These are phyloP conservation scores for Bacterosira constricta DNA, from an alignment of 108 stramenopile species.

Conservation along the genomic window DNA sequence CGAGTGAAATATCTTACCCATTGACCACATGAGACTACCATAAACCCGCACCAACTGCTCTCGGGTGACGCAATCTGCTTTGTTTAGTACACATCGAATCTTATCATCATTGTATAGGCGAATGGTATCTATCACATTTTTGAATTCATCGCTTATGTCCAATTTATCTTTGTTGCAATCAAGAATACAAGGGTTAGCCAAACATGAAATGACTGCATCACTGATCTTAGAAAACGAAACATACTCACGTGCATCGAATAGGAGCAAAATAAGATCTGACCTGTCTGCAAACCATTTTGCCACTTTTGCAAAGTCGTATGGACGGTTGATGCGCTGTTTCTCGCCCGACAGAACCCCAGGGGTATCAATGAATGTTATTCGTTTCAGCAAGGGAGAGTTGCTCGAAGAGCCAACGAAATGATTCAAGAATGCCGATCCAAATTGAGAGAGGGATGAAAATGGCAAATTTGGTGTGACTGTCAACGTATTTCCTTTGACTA, in stretches of 20 bases:
- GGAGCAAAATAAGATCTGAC: slow-evolving; percentile 79
- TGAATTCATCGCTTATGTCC: slow-evolving; percentile 87
- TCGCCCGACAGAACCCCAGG: slow-evolving; percentile 89
- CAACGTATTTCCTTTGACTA: slow-evolving; percentile 84
- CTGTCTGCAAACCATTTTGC: slow-evolving; percentile 79
- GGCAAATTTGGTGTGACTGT: slow-evolving; percentile 81
- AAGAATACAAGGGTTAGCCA: too few relatives aligned
- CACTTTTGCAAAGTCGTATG: slow-evolving; percentile 68
- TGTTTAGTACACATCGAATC: slow-evolving; percentile 84
- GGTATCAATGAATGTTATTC: slow-evolving; percentile 84
- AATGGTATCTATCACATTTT: slow-evolving; percentile 72
- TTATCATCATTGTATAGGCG: slow-evolving; percentile 66
- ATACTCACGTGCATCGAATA: slow-evolving; percentile 68
- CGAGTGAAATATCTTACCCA: slow-evolving; percentile 81
- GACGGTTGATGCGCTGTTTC: slow-evolving; percentile 78
- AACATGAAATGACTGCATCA: too few relatives aligned
- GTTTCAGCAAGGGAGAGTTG: slow-evolving; percentile 48
- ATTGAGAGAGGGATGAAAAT: slow-evolving; percentile 55
- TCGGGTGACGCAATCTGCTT: slow-evolving; percentile 80
- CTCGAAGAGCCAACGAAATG: slow-evolving; percentile 47
- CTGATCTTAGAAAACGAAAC: background rate
- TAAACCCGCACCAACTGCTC: slow-evolving; percentile 89
- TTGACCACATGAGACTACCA: slow-evolving; percentile 87
- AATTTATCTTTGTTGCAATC: slow-evolving; percentile 89
- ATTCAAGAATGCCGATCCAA: slow-evolving; percentile 81